phyloP scores from a whole-genome alignment of 768 basidiomycete species.

The Russula sp. region DNA sequence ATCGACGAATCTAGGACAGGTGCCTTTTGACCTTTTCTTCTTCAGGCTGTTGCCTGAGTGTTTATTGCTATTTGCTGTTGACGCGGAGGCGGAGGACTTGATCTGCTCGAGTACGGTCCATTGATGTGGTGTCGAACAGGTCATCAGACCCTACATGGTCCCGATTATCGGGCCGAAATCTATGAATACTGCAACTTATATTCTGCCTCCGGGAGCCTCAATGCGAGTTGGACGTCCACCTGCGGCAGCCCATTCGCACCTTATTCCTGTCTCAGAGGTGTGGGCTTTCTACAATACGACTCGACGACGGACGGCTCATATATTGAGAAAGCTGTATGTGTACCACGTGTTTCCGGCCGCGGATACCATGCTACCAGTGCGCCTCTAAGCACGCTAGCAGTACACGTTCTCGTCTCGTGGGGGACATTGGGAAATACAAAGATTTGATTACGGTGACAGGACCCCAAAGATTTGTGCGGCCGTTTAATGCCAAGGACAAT shows the following conservation, averaged over 20 bases:
- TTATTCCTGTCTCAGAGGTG: too few species aligned
- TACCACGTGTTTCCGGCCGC: not conserved
- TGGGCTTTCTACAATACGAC: not conserved
- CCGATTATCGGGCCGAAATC: not conserved
- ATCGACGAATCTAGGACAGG: not conserved
- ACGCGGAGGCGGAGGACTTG: not conserved
- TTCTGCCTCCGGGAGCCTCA: not conserved
- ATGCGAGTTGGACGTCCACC: not conserved
- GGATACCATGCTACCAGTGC: not conserved
- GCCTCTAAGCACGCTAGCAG: not conserved
- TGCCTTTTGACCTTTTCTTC: not conserved
- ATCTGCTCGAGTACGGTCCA: not conserved
- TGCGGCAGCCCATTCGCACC: not conserved
- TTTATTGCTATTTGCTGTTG: constrained; percentile 17
- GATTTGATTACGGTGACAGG: constrained; percentile 3
- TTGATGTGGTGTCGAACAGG: constrained; percentile 3
- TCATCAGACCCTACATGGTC: not conserved
- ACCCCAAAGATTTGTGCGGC: constrained; percentile 8
- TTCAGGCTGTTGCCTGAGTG: not conserved
- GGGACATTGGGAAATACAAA: not conserved
- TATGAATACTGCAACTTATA: not conserved
- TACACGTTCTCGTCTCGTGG: not conserved
- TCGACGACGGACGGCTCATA: not conserved
- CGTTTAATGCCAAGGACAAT: not conserved
- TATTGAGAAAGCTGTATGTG: not conserved